Evolutionary conservation across 2,329 filamentous ascomycete genomes (phyloP), one percentile per base, ranked within the genome.

Genomic region (Hawksworthiomyces lignivorus): DNA sequence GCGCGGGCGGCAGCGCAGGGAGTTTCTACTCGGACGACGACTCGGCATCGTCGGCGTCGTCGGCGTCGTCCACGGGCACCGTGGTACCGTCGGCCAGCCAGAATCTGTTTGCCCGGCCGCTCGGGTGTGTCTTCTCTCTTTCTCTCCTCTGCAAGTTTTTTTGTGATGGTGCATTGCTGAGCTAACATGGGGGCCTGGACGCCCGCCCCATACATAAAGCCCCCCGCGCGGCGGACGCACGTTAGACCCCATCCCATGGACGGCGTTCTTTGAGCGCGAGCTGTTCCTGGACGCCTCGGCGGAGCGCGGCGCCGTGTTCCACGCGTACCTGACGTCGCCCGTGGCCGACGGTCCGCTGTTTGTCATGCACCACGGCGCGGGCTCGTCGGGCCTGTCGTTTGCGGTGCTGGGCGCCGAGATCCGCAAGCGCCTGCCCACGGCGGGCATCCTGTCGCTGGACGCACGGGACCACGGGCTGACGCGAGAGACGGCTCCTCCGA

Each of bases 1-100:
- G 41, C 63, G 56, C 36, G 59, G 24, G 24, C 24, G 24, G 24
- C 24, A 26, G 24, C 19, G 17, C 15, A 26, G 17, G 21, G 9
- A 21, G 10, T 7, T 7, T 19, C 9, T 11, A 62, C 50, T 62
- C 62, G 31, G 70, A 68, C 53, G 79, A 82, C 49, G 82, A 85
- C 58, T 84, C 80, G 12, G 36, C 47, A 7, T 46, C 80, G 1
- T 83, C 79, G 8, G 77, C 85, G 12, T 94, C 84, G 0, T 95
- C 88, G n/a, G 82, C 87, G 28, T 94, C 89, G 4, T 96, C 89
- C 2, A 87, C 88, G 4, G 88, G 89, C 20, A 97, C 90, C n/a
- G 75, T 97, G 47, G 82, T 87, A 49, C 87, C 89, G 1, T 85
- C 84, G 5, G 76, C 78, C 7, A 82, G 76, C 51, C 77, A 82